Evolutionary conservation across 345 rosid species (phyloP), one percentile per base, ranked within the genome.

Genomic region (Lumnitzera racemosa): DNA sequence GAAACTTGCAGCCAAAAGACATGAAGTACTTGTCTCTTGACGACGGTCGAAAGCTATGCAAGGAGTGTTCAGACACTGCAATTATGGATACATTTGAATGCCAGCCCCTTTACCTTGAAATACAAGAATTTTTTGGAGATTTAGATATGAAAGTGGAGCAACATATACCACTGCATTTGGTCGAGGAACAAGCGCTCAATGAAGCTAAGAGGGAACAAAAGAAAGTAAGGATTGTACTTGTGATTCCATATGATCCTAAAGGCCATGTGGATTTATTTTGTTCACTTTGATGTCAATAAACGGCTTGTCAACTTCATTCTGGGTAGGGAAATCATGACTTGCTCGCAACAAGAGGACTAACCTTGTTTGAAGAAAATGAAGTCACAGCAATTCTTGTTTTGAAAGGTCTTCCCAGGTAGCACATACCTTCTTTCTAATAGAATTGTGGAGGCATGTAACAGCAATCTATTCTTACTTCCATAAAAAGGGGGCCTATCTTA

Each of bases 351-450:
- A 85, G 96, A 77, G 98, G 98, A 68, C 94, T 92, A 29, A 87
- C 96, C 76, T 72, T 92, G 76, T 87, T 90, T 0, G 98, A 92
- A 79, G 97, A 83, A 55, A 92, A 81, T 73, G 91, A 92, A 78
- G 99, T 94, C 55, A 90, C 97, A 36, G 99, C 96, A 24, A 94
- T 94, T 73, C 97, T 94, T 64, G 84, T 94, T 66, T 66, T 94
- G 68, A 77, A 69, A 67, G 96, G 97, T 53, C 83, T 94, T 16
- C 99, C 99, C 27, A 87, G 99, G 98, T 46, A 61, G 58, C 17
- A 16, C 48, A 27, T 15, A 31, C 11, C 47, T 36, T 61, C 20
- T 15, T 49, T 36, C 11, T 1, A 36, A 36, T 36, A 6, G 7
- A 36, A 36, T 7, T 36, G 9, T 36, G 11, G 4, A 36, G 43